phyloP scores from a whole-genome alignment of 2,329 filamentous ascomycete genomes.

The Calonectria pteridis region DNA sequence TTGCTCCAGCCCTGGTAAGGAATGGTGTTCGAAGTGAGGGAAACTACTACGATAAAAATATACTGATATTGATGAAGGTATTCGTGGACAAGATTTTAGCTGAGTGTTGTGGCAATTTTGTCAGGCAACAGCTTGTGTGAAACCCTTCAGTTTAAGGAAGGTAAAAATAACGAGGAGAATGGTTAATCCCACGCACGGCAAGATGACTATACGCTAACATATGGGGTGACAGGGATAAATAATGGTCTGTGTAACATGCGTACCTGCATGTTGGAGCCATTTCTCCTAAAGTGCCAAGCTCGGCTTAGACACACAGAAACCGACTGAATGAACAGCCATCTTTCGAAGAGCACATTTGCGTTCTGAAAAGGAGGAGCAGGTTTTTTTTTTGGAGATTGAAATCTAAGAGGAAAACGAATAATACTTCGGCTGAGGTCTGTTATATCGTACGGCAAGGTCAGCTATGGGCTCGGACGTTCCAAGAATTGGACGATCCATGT shows the following conservation, averaged over 20 bases:
- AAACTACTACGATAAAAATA: background rate
- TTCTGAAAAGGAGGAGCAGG: background rate
- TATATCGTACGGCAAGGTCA: background rate
- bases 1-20: background rate
- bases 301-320: background rate
- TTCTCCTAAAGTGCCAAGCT: background rate
- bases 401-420: background rate
- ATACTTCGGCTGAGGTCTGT: background rate
- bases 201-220: background rate
- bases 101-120: background rate
- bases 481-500: background rate
- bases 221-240: background rate
- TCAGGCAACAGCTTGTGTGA: background rate
- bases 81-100: background rate
- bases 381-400: background rate
- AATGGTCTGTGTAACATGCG: background rate
- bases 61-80: background rate
- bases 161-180: background rate
- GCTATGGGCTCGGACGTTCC: background rate
- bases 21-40: background rate
- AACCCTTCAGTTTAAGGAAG: background rate
- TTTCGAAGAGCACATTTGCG: background rate
- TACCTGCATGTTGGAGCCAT: background rate
- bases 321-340: background rate
- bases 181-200: background rate